Percentiles rank a stretch among this genome's conserved stretches.
These are phyloP conservation scores for Trichosanthes cucumerina DNA, from an alignment of 306 rosid species.

Conservation along the genomic window DNA sequence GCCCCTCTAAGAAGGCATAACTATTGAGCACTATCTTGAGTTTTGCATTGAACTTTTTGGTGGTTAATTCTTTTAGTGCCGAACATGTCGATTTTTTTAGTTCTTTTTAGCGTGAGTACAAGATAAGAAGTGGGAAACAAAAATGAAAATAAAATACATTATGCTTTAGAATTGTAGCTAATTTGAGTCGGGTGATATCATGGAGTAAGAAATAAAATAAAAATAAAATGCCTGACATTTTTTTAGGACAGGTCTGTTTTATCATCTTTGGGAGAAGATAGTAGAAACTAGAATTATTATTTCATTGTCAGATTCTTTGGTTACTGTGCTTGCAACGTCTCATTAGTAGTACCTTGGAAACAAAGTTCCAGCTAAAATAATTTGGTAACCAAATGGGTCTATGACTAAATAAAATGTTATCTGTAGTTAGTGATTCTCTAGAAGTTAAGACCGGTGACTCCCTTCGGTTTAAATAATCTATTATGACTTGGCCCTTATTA, in stretches of 20 bases:
- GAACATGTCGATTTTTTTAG: neutral
- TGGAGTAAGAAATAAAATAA: neutral
- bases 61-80: neutral
- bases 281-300: neutral
- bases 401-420: neutral
- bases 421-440: too few species aligned
- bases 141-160: neutral
- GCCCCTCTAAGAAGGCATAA: constrained; percentile 65
- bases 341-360: neutral
- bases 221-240: neutral
- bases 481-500: neutral
- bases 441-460: neutral
- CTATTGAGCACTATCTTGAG: neutral
- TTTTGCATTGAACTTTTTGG: neutral
- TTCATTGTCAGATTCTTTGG: neutral
- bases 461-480: neutral
- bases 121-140: neutral
- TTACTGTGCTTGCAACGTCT: neutral
- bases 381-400: neutral
- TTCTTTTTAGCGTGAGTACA: neutral
- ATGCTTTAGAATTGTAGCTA: neutral
- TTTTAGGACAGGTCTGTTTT: neutral
- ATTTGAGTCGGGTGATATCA: neutral
- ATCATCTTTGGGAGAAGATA: neutral
- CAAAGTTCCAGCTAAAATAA: neutral